phyloP scores from a whole-genome alignment of 352 stramenopile species.

The Elongisporangium anandrum region DNA sequence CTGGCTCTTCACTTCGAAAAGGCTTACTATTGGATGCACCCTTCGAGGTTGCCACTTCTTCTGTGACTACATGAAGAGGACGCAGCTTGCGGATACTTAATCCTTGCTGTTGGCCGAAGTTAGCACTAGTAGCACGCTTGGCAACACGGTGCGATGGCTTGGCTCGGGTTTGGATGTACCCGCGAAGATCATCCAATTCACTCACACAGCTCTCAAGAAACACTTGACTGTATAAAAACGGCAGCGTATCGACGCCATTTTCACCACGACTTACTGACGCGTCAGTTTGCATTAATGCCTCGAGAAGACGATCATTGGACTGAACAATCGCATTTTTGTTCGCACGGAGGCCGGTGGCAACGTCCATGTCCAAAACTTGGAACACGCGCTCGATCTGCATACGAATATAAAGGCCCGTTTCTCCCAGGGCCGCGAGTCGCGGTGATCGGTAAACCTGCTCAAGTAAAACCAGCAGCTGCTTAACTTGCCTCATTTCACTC shows the following conservation, averaged over 20 bases:
- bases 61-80: constrained; percentile 44
- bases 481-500: constrained; percentile 40
- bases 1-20: background rate
- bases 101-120: constrained; percentile 15
- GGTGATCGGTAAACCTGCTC: constrained; percentile 38
- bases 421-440: constrained; percentile 32
- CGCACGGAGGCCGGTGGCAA: background rate
- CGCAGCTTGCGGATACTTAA: constrained; percentile 46
- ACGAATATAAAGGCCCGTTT: constrained; percentile 48
- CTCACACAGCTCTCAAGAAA: constrained; percentile 62
- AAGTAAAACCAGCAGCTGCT: constrained; percentile 38
- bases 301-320: background rate
- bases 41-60: constrained; percentile 12
- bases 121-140: constrained; percentile 10
- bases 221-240: constrained; percentile 63
- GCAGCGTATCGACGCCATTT: constrained; percentile 33
- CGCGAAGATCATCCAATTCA: constrained; percentile 51
- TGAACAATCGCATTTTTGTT: background rate
- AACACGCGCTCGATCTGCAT: constrained; percentile 68
- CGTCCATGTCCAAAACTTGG: constrained; percentile 29
- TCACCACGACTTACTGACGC: background rate
- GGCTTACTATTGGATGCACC: background rate
- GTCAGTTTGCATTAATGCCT: background rate
- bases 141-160: constrained; percentile 25
- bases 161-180: constrained; percentile 47